Conservation (phyloP, 2,329 filamentous ascomycete species). For the Aureobasidium musti region DNA sequence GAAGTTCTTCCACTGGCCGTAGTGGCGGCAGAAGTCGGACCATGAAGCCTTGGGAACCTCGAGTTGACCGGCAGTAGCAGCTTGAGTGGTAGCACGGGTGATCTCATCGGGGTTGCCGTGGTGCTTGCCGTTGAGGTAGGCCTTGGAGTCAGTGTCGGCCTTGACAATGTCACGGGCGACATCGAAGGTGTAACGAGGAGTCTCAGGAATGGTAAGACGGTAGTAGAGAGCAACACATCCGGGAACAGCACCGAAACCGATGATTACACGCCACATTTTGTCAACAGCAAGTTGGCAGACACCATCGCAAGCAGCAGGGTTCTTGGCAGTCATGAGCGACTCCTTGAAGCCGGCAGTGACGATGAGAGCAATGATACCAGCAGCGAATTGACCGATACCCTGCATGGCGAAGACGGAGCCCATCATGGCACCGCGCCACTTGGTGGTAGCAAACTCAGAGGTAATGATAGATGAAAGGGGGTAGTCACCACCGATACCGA, state of each 20-base stretch:
- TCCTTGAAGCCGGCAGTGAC: slow-evolving; percentile 46
- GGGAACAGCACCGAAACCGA: slow-evolving; percentile 78
- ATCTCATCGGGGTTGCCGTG: slow-evolving; percentile 69
- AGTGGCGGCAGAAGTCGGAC: slow-evolving; percentile 70
- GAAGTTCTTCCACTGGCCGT: slow-evolving; percentile 68
- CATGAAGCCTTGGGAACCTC: slow-evolving; percentile 70
- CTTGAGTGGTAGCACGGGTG: slow-evolving; percentile 60
- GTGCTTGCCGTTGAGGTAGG: slow-evolving; percentile 68
- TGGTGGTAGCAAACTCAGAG: slow-evolving; percentile 83
- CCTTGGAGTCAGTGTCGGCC: slow-evolving; percentile 69
- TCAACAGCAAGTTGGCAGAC: slow-evolving; percentile 71
- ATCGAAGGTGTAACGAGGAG: slow-evolving; percentile 85
- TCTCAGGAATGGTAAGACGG: slow-evolving; percentile 83
- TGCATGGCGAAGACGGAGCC: slow-evolving; percentile 85
- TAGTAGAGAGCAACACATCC: slow-evolving; percentile 83
- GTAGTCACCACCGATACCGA: slow-evolving; percentile 78
- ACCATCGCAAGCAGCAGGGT: slow-evolving; percentile 60
- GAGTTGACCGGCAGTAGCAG: slow-evolving; percentile 57
- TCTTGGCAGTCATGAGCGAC: slow-evolving; percentile 41
- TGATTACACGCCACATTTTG: slow-evolving; percentile 83
- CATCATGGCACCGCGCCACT: slow-evolving; percentile 87
- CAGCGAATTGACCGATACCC: slow-evolving; percentile 75
- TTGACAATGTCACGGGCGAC: slow-evolving; percentile 73
- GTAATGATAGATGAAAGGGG: slow-evolving; percentile 82
- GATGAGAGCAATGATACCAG: slow-evolving; percentile 74